phyloP scores from a whole-genome alignment of 1,284 basidiomycete species.

The Fomes fomentarius region DNA sequence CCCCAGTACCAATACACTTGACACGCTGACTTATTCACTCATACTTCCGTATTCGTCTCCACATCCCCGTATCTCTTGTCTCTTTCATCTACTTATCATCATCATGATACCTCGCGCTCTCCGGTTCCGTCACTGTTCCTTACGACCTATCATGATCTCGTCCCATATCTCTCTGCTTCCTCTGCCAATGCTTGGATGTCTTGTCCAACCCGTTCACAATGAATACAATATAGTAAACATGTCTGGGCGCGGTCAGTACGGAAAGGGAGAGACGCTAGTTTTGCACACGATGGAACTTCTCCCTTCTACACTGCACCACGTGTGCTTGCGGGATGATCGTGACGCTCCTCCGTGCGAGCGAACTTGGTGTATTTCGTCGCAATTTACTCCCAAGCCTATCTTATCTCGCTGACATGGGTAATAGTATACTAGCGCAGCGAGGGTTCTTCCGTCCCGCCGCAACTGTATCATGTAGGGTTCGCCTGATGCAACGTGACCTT shows the following conservation, averaged over 20 bases:
- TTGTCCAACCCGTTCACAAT: neutral
- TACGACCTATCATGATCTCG: slow-evolving; percentile 22
- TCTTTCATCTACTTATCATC: neutral
- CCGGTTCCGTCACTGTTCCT: slow-evolving; percentile 1
- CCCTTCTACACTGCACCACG: neutral
- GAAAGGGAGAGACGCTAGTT: too few relatives aligned
- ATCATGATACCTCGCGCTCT: slow-evolving; percentile 10
- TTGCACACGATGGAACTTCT: too few relatives aligned
- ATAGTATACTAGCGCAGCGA: too few relatives aligned
- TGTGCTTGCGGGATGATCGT: slow-evolving; percentile 10
- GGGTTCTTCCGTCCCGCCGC: too few relatives aligned
- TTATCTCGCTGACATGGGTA: slow-evolving; percentile 11
- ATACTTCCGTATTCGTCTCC: neutral
- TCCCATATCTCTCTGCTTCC: slow-evolving; percentile 1
- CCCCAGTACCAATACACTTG: neutral
- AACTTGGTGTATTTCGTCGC: neutral
- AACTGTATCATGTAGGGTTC: too few relatives aligned
- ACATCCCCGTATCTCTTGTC: neutral
- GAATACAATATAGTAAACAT: neutral
- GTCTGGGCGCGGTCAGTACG: too few relatives aligned
- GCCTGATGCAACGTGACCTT: too few relatives aligned
- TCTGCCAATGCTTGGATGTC: neutral
- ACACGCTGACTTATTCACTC: slow-evolving; percentile 23
- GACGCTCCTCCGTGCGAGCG: slow-evolving; percentile 7
- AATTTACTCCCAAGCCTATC: slow-evolving; percentile 1